Percentiles rank a stretch among this genome's conserved stretches.
These are phyloP conservation scores for Roridomyces roridus DNA, from an alignment of 768 basidiomycete species.

Conservation along the genomic window DNA sequence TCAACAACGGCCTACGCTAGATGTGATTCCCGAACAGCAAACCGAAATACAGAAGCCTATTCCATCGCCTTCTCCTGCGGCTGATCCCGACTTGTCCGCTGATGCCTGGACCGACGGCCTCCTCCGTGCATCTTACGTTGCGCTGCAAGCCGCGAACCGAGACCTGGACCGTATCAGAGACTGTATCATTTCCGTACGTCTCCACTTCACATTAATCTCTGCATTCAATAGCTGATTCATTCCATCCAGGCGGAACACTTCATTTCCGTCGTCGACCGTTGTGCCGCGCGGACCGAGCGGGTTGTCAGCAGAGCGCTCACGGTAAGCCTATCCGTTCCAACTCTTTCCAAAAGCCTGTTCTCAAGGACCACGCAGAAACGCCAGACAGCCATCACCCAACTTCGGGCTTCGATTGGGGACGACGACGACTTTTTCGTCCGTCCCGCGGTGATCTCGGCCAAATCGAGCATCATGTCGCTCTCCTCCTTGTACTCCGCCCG, in stretches of 20 bases:
- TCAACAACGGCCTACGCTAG: constrained; percentile 39
- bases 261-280: constrained; percentile 58
- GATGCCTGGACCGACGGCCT: constrained; percentile 47
- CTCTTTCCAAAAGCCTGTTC: not conserved
- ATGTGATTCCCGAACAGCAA: constrained; percentile 33
- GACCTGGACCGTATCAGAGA: constrained; percentile 65
- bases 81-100: constrained; percentile 29
- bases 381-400: constrained; percentile 49
- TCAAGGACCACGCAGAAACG: constrained; percentile 59
- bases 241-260: constrained; percentile 59
- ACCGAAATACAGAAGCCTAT: not conserved
- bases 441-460: constrained; percentile 36
- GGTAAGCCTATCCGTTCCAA: constrained; percentile 39
- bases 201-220: constrained; percentile 5
- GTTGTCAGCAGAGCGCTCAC: constrained; percentile 61
- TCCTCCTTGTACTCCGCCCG: constrained; percentile 47
- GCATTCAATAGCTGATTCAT: not conserved
- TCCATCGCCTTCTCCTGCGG: not conserved
- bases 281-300: constrained; percentile 62
- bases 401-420: constrained; percentile 37
- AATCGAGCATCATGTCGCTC: constrained; percentile 49
- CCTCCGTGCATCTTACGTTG: constrained; percentile 50
- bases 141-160: constrained; percentile 57
- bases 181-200: constrained; percentile 57
- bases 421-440: constrained; percentile 28